phyloP scores from a whole-genome alignment of 257 asterid species.

The Jacaranda copaia region DNA sequence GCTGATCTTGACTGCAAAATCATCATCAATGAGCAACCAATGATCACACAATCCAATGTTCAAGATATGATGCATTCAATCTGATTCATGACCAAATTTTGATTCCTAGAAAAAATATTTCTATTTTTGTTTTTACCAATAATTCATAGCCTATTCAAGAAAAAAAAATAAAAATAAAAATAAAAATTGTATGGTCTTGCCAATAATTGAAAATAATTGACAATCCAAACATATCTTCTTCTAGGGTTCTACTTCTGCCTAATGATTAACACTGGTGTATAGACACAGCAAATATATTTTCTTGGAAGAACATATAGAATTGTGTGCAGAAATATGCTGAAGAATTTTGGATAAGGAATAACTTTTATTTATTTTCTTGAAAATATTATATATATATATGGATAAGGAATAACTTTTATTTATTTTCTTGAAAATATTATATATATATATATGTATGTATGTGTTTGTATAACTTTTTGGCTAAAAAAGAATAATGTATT shows the following conservation, averaged over 20 bases:
- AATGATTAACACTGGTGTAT: conserved; percentile 19
- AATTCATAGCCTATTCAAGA: background rate
- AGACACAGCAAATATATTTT: background rate
- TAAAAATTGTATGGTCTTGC: background rate
- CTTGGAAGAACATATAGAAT: conserved; percentile 11
- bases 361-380: background rate
- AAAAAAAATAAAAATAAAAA: background rate
- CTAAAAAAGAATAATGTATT: background rate
- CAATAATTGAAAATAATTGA: conserved; percentile 33
- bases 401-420: conserved; percentile 5
- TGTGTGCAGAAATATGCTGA: conserved; percentile 31
- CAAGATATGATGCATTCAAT: conserved; percentile 34
- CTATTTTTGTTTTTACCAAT: background rate
- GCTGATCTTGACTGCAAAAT: conserved; percentile 6
- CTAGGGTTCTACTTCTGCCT: background rate
- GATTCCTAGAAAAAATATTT: background rate
- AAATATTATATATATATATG: background rate
- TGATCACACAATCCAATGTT: conserved; percentile 26
- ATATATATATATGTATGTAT: background rate
- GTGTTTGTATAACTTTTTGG: background rate
- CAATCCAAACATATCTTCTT: conserved; percentile 24
- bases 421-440: background rate
- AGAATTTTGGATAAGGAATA: conserved; percentile 19
- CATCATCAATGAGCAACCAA: background rate
- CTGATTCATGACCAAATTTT: conserved; percentile 10